Evolutionary conservation across 1,284 basidiomycete genomes (phyloP), one percentile per base, ranked within the genome.

Genomic region (Earliella scabrosa): DNA sequence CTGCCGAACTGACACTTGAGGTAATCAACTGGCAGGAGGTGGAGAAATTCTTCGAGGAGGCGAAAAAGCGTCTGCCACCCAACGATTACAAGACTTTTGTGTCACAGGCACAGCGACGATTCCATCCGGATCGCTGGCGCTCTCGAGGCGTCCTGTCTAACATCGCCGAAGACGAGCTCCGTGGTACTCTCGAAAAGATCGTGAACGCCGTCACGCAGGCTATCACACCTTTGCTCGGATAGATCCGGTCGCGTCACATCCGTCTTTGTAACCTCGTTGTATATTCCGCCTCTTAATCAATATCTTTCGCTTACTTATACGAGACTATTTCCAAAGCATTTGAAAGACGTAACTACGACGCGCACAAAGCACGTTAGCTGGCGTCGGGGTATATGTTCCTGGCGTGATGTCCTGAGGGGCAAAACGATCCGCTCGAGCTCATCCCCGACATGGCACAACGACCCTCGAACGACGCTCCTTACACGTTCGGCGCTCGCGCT

Each of bases 11-110:
- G 52, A 74, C 75, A 6, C 71, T 86, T 0, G 82, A 86, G 63
- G 85, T 88, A 60, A 75, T 91, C 44, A 82, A 84, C 54, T 90
- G 86, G 85, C 68, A 74, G 13, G 74, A 83, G 0, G 87, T 91
- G 41, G 86, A 88, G 66, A 71, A 72, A n/a, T 91, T 92, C 70
- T 90, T 90, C 66, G 67, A 69, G 13, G 73, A 74, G 5, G 77
- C 84, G 24, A 75, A 75, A 59, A 51, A 60, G 10, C 76, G 78
- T 45, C 77, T 89, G 77, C 75, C 80, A 20, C 50, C 68, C 23
- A 79, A 84, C 63, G 85, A 88, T 45, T 90, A 81, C 70, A 82
- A 77, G 63, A 68, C 66, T 1, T 77, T 91, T 46, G 77, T 92
- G n/a, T n/a, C n/a, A n/a, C 5, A 82, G 86, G 71, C 83, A 82